Base-by-base conservation (phyloP, 768 basidiomycete genomes). In the Pleurotus giganteus region DNA sequence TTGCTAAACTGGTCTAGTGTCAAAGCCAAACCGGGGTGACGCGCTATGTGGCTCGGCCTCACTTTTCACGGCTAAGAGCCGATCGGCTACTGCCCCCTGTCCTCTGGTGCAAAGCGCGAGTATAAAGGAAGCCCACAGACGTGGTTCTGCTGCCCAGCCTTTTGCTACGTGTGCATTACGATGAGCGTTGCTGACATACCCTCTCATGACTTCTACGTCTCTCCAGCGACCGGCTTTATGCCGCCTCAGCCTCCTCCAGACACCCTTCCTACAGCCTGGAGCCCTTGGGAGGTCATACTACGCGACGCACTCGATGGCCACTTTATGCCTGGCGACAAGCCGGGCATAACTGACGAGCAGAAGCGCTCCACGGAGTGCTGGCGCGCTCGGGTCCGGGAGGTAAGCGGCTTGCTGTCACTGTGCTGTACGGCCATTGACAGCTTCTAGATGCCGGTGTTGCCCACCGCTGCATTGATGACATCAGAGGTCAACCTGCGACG, bases 191-290 rank as follows among this genome's bases (percentile, higher is more conserved):
- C 19, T 12, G 49, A 51, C 7, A 82, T 85, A 4, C 77, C 84
- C 50, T 82, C 84, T 6, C 88, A 89, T 60, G 89, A 90, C 74
- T 97, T 91, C 75, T 92, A 96, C 65, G 91, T 97, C 61, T 91
- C 93, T 63, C 88, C 87, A 2, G 76, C 86, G n/a, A 91, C 92
- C 0, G 94, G 94, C 0, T 96, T 97, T 65, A 86, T 96, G 82
- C 91, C 94, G 0, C 88, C 89, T 0, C 77, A 85, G 27, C 77
- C 81, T 0, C 91, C 93, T 0, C 64, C 87, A 0, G 62, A 66
- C n/a, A 78, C 86, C 8, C 75, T 94, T 0, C 80, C 83, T 0
- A 51, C 47, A 1, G 67, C 71, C 47, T 91, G 78, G 73, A 76
- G 74, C 21, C 67, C 72, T 29, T 96, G 89, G 91, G 89, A 93